Base-by-base conservation (phyloP, 805 yeast genomes). In the Suhomyces kilbournensis region DNA sequence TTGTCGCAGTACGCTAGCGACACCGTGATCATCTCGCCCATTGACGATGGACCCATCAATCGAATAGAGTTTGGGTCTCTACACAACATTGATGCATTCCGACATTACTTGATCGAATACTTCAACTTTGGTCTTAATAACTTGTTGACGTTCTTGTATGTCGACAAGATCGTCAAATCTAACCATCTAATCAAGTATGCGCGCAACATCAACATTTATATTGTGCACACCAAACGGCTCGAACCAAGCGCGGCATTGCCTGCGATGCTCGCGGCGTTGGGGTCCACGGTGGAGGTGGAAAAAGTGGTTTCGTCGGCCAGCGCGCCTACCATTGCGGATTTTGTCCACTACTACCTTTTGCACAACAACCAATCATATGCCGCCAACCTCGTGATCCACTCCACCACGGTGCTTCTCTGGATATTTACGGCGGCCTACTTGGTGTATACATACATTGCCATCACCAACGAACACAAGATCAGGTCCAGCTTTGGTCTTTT, bases 401-500 rank as follows among this genome's bases (percentile, higher is more conserved):
- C 44, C 12, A 47, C 50, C 47, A 40, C 46, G 7, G 30, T 45
- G 14, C 15, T 45, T 7, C 19, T 23, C 7, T 17, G 43, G 28
- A 23, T 56, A 12, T 28, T 56, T 25, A 20, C 25, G 2, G 14
- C 19, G 1, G 52, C 51, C 7, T 63, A 63, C 19, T 12, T 62
- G 23, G 45, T 63, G 15, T 63, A 60, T 48, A 46, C 67, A 8
- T 69, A 65, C 56, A 52, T 71, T 23, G 58, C 72, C 12, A 57
- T 72, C 12, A 62, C 72, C 39, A 74, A 74, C 48, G 61, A 61
- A 42, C 72, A 69, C 50, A 68, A 67, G 46, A 61, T 74, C 10
- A 56, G 74, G 26, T 71, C 75, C 2, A 67, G 58, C 49, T 42
- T 69, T 8, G 78, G 78, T 0, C 58, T 74, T 19, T 28, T 74